Conservation (phyloP, 768 basidiomycete genomes). For the Mycena galopus region DNA sequence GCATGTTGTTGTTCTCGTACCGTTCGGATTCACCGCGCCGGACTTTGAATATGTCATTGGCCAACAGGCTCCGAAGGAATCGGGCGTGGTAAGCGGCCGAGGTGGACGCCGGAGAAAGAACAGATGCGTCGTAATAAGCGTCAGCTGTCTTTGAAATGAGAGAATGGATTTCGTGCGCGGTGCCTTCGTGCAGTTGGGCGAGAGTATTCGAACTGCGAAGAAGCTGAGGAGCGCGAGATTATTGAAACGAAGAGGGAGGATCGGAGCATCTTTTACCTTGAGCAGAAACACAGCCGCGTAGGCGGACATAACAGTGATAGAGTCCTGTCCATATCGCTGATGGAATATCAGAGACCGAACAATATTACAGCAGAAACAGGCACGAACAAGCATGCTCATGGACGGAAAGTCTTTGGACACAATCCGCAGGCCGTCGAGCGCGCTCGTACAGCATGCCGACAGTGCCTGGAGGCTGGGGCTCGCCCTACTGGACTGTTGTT, state of each 20-base stretch:
- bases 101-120: constrained; percentile 69
- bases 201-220: constrained; percentile 73
- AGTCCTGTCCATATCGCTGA: constrained; percentile 88
- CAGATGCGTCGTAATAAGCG: constrained; percentile 81
- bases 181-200: constrained; percentile 70
- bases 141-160: constrained; percentile 80
- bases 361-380: background rate
- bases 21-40: constrained; percentile 58
- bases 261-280: constrained; percentile 60
- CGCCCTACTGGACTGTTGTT: constrained; percentile 63
- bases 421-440: constrained; percentile 77
- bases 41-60: constrained; percentile 70
- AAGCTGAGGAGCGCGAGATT: constrained; percentile 54
- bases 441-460: constrained; percentile 80
- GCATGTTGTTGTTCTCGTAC: constrained; percentile 50
- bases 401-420: constrained; percentile 80
- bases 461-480: constrained; percentile 77
- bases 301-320: constrained; percentile 87
- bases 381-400: constrained; percentile 78
- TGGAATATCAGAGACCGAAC: constrained; percentile 24
- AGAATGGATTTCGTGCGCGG: constrained; percentile 73
- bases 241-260: background rate
- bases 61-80: constrained; percentile 79
- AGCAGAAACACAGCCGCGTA: constrained; percentile 87
- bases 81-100: constrained; percentile 84